Conservation (phyloP, 2,329 filamentous ascomycete genomes). For the Didymella exigua region DNA sequence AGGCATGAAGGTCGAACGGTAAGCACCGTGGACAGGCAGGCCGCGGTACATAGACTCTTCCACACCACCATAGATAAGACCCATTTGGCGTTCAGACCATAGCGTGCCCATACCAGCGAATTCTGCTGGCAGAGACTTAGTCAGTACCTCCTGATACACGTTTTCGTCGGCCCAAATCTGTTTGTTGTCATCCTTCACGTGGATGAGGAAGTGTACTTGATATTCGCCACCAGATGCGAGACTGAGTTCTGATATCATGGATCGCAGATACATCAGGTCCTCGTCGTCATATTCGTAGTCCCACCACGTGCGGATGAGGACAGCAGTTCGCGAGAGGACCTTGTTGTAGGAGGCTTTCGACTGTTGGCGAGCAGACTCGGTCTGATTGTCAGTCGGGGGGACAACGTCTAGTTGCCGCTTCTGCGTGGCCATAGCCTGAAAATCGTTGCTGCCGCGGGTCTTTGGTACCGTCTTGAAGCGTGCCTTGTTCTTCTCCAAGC, state of each 20-base stretch:
- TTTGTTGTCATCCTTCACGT: constrained; percentile 78
- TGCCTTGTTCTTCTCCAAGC: constrained; percentile 70
- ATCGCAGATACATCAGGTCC: constrained; percentile 80
- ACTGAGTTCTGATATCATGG: constrained; percentile 78
- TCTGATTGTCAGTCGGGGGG: constrained; percentile 3
- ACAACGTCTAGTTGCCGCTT: constrained; percentile 23
- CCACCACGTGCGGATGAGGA: constrained; percentile 83
- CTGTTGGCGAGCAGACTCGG: constrained; percentile 23
- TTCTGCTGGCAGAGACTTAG: constrained; percentile 54
- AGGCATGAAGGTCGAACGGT: constrained; percentile 85
- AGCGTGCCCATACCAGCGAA: constrained; percentile 60
- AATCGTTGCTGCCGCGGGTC: constrained; percentile 47
- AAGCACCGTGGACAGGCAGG: constrained; percentile 70
- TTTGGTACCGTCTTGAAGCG: constrained; percentile 63
- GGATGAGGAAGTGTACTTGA: constrained; percentile 79
- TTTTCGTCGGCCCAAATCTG: constrained; percentile 82
- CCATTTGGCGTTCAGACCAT: constrained; percentile 60
- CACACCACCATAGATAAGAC: constrained; percentile 59
- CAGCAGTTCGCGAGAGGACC: constrained; percentile 67
- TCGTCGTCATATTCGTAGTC: constrained; percentile 80
- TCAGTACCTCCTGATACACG: constrained; percentile 70
- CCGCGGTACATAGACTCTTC: constrained; percentile 59
- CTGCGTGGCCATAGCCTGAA: constrained; percentile 48
- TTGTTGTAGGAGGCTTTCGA: constrained; percentile 42
- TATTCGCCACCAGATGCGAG: constrained; percentile 83